Conservation (phyloP, 148 eudicot genomes). For the Pouteria glomerata region DNA sequence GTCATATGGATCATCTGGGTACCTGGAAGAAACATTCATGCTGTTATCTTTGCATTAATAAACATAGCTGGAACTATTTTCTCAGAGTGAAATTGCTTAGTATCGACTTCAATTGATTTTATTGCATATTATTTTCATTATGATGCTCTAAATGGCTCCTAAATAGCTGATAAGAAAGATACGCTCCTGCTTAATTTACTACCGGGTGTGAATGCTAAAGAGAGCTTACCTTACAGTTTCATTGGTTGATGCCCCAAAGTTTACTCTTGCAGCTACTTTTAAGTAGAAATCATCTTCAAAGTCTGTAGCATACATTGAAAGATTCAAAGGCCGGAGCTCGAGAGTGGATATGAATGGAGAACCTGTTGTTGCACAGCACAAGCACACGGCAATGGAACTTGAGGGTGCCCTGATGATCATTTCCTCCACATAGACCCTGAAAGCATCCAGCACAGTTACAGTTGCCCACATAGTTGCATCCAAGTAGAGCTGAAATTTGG, state of each 20-base stretch:
- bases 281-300: conserved; percentile 74
- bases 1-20: conserved; percentile 97
- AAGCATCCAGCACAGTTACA: conserved; percentile 56
- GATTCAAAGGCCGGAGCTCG: conserved; percentile 77
- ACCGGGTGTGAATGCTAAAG: background rate
- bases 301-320: conserved; percentile 96
- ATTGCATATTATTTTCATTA: background rate
- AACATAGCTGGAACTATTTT: background rate
- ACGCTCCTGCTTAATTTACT: background rate
- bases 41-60: background rate
- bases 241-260: conserved; percentile 71
- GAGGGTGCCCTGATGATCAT: conserved; percentile 89
- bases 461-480: conserved; percentile 95
- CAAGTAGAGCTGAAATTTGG: conserved; percentile 79
- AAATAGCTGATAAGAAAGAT: background rate
- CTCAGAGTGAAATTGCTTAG: background rate
- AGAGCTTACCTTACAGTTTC: conserved; percentile 65
- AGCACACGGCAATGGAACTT: conserved; percentile 63
- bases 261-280: conserved; percentile 78
- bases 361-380: conserved; percentile 91
- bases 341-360: conserved; percentile 82
- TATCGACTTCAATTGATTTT: background rate
- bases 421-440: conserved; percentile 58
- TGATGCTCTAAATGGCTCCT: background rate
- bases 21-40: conserved; percentile 44